Percentiles rank a stretch among this genome's conserved stretches.
phyloP scores from a whole-genome alignment of 345 rosid genomes.

The Lepidium sativum region DNA sequence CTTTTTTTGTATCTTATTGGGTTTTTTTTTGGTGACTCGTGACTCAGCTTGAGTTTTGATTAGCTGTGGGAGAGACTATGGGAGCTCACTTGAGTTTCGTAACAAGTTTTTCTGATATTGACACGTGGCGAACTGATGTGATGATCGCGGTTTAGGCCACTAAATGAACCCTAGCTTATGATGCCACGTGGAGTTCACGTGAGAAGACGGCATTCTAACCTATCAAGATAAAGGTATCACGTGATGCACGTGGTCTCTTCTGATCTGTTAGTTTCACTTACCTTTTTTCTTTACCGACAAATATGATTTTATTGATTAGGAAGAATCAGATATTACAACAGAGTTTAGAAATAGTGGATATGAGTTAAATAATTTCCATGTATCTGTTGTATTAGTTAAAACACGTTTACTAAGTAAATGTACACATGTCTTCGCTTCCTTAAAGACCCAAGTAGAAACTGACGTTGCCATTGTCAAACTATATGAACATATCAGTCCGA shows the following conservation, averaged over 20 bases:
- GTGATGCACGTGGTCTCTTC: constrained; percentile 20
- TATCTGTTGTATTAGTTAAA: too few relatives aligned
- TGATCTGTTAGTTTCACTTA: neutral
- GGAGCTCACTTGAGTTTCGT: constrained; percentile 2
- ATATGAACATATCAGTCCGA: too few relatives aligned
- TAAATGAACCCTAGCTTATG: neutral
- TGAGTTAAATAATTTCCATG: too few relatives aligned
- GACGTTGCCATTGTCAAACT: too few relatives aligned
- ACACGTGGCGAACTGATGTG: too few relatives aligned
- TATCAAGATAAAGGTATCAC: constrained; percentile 9
- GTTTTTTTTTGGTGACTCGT: constrained; percentile 12
- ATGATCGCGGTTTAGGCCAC: neutral
- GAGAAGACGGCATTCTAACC: constrained; percentile 22
- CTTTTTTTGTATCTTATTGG: neutral
- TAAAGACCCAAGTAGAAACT: too few relatives aligned
- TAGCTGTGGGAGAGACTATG: constrained; percentile 10
- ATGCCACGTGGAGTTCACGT: constrained; percentile 28
- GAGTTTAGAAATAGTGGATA: too few relatives aligned
- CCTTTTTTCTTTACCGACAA: too few relatives aligned
- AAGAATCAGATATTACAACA: too few relatives aligned
- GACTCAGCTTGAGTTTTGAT: constrained; percentile 16
- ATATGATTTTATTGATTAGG: too few relatives aligned
- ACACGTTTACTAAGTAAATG: too few relatives aligned
- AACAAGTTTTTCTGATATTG: neutral
- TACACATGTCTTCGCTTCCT: too few relatives aligned